Base-by-base conservation (phyloP, 768 basidiomycete genomes). In the Suillus occidentalis region DNA sequence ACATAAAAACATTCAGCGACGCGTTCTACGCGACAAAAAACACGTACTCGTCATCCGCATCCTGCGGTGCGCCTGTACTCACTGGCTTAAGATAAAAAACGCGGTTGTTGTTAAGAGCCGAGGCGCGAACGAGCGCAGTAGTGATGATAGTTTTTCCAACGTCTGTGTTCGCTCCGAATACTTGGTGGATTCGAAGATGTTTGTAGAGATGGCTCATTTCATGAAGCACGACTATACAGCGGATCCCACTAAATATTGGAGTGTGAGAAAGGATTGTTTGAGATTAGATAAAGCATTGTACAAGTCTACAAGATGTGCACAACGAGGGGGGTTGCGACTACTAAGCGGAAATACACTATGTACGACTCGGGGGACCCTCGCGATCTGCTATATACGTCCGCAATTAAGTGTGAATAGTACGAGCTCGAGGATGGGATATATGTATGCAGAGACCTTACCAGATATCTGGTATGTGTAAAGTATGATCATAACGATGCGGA, bases 111-210 rank as follows among this genome's bases (percentile, higher is more conserved):
- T 75, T 78, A 2, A 82, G 74, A 0, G 88, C 88, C n/a, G 92
- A 92, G 0, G 92, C 89, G 42, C 92, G 84, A 52, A 89, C 85
- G 42, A 99, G 87, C 1, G 93, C 93, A 2, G 95, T 86, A 1
- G 94, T 91, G 62, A 98, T 80, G 64, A 98, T 84, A 0, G 96
- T 97, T 78, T 99, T 98, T 34, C 97, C 97, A 59, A 98, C 95
- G 76, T 95, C 89, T 2, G 97, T 99, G 77, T 97, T 97, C 1
- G 96, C 95, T 39, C 97, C 97, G 72, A 97, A 97, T 65, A 98
- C 81, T 74, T 97, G 94, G 75, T 95, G 92, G 37, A 95, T 80
- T 20, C 94, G 87, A 40, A 98, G 84, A 72, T 95, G 84, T 71
- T 86, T 89, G 81, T 91, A 96, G 53, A 99, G 88, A 25, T 89